phyloP scores from a whole-genome alignment of 805 yeast genomes.

The Saturnispora diversa region DNA sequence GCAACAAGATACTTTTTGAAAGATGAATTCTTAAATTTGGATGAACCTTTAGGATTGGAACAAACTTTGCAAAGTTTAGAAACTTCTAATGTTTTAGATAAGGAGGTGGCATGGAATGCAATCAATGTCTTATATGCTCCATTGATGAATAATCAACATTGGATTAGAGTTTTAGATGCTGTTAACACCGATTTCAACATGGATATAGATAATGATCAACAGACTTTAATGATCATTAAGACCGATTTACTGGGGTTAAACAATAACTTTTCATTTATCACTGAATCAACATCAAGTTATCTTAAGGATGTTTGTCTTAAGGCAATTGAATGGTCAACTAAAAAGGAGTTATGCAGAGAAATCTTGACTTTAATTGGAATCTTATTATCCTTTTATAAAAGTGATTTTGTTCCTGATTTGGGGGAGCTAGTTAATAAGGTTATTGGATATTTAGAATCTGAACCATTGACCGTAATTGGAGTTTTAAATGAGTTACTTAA shows the following conservation, averaged over 20 bases:
- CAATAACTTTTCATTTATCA: slow-evolving; percentile 2
- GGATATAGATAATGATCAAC: neutral
- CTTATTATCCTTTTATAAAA: neutral
- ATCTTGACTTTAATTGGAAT: neutral
- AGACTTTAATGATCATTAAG: neutral
- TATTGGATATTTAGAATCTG: neutral
- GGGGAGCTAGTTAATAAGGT: neutral
- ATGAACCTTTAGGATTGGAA: slow-evolving; percentile 4
- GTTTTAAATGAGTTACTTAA: neutral
- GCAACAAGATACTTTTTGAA: slow-evolving; percentile 1
- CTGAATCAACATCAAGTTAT: neutral
- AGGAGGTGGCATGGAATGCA: slow-evolving; percentile 7
- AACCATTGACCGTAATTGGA: neutral
- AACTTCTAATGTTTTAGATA: neutral
- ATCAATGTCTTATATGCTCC: slow-evolving; percentile 7
- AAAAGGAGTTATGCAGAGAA: neutral
- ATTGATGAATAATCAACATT: slow-evolving; percentile 1
- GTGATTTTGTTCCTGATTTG: slow-evolving; percentile 1
- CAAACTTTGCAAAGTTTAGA: slow-evolving; percentile 3
- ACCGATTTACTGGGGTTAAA: slow-evolving; percentile 3
- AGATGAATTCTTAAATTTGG: neutral
- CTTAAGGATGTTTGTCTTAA: neutral
- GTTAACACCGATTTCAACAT: neutral
- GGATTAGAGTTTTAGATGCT: slow-evolving; percentile 1
- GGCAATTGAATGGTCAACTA: neutral